Percentiles rank a stretch among this genome's conserved stretches.
Evolutionary conservation across 2,329 filamentous ascomycete species (phyloP).

Genomic region (Clonostachys sp.): DNA sequence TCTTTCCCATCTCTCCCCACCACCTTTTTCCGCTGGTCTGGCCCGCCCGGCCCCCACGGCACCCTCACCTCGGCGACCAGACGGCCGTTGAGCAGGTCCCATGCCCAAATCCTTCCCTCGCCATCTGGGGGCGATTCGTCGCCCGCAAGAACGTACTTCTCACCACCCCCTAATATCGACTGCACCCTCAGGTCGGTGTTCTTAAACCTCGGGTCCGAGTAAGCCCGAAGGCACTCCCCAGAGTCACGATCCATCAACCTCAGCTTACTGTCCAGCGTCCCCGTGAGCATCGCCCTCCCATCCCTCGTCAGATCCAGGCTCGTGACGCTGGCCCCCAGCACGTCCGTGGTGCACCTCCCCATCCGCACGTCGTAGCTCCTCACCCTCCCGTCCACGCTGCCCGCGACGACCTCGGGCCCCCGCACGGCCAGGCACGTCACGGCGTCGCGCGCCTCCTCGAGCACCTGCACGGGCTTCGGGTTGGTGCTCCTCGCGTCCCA

Average conservation of each 20-base stretch:
- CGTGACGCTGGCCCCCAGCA: constrained; percentile 68
- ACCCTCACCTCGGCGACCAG: constrained; percentile 57
- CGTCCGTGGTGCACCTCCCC: constrained; percentile 67
- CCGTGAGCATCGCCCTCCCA: constrained; percentile 69
- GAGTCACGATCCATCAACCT: constrained; percentile 75
- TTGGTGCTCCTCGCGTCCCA: constrained; percentile 62
- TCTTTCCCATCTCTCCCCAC: constrained; percentile 57
- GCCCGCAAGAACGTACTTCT: constrained; percentile 75
- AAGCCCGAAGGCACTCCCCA: constrained; percentile 70
- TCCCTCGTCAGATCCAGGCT: constrained; percentile 68
- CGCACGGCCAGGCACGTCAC: constrained; percentile 46
- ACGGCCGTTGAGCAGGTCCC: constrained; percentile 77
- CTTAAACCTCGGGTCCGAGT: constrained; percentile 49
- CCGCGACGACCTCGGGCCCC: constrained; percentile 59
- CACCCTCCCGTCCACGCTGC: constrained; percentile 80
- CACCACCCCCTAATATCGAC: constrained; percentile 68
- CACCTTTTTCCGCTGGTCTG: constrained; percentile 42
- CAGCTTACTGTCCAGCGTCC: constrained; percentile 70
- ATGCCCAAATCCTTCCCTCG: constrained; percentile 67
- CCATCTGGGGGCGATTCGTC: constrained; percentile 55
- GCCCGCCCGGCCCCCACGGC: constrained; percentile 50
- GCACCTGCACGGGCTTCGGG: constrained; percentile 64
- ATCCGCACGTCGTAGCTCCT: constrained; percentile 78
- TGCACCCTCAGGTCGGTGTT: constrained; percentile 74
- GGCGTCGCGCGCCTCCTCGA: constrained; percentile 69